Evolutionary conservation across 805 yeast genomes (phyloP).

Genomic region (Candida sanyiensis): DNA sequence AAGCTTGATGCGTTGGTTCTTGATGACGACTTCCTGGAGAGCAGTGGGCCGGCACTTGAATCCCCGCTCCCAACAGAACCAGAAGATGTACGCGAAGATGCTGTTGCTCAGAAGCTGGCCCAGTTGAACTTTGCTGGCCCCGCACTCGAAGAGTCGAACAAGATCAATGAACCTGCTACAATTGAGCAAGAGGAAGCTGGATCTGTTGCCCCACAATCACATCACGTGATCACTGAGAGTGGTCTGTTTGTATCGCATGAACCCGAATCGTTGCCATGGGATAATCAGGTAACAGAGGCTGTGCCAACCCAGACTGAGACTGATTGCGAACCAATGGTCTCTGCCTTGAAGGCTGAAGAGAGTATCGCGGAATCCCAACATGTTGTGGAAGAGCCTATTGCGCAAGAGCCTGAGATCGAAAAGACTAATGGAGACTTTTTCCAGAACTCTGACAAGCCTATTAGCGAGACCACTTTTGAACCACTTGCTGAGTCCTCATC

Average conservation of each 20-base stretch:
- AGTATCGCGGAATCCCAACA: no score
- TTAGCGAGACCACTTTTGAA: conserved; percentile 2
- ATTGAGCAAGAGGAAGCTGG: no score
- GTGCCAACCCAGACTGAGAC: neutral
- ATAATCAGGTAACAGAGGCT: neutral
- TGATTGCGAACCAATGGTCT: no score
- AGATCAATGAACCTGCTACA: neutral
- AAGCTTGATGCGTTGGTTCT: no score
- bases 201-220: neutral
- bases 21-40: no score
- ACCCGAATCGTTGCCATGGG: conserved; percentile 6
- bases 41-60: no score
- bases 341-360: no score
- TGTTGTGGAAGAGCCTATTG: neutral
- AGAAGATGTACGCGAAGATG: neutral
- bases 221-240: neutral
- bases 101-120: neutral
- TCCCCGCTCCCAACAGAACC: neutral
- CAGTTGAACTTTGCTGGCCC: neutral
- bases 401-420: neutral
- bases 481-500: conserved; percentile 3
- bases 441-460: neutral
- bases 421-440: neutral
- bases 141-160: neutral
- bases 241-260: conserved; percentile 4